Evolutionary conservation across 2,329 filamentous ascomycete species (phyloP).

Genomic region (Pseudogymnoascus sp.): DNA sequence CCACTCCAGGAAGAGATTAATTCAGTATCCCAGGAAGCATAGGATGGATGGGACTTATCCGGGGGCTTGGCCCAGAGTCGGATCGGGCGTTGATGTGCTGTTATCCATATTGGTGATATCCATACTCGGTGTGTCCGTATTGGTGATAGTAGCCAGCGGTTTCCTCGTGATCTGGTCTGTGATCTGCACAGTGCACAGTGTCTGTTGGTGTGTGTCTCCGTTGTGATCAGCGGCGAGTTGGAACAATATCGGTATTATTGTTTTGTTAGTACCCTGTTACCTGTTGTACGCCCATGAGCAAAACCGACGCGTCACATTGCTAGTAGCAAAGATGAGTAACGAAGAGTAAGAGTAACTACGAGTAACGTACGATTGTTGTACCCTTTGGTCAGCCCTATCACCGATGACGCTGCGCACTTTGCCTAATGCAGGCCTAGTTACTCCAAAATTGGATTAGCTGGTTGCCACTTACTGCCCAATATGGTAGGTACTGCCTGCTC

Average conservation of each 20-base stretch:
- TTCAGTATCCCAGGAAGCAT: not conserved
- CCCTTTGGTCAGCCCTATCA: not conserved
- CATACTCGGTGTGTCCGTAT: not conserved
- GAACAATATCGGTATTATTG: not conserved
- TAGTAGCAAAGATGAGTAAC: not conserved
- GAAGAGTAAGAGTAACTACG: no score
- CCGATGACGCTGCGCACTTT: not conserved
- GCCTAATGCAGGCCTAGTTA: not conserved
- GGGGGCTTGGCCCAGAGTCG: not conserved
- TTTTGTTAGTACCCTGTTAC: not conserved
- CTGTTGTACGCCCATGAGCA: not conserved
- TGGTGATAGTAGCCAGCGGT: not conserved
- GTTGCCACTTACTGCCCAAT: not conserved
- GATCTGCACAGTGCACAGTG: not conserved
- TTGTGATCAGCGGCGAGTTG: not conserved
- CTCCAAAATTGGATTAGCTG: not conserved
- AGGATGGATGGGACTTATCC: not conserved
- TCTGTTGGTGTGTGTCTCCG: not conserved
- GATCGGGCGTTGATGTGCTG: not conserved
- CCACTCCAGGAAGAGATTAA: not conserved
- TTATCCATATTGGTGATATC: conserved; percentile 1
- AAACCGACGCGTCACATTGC: not conserved
- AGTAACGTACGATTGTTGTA: not conserved
- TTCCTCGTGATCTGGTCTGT: not conserved
- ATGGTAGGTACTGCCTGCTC: not conserved